phyloP scores from a whole-genome alignment of 495 filamentous ascomycete species.

The Xylona heveae region DNA sequence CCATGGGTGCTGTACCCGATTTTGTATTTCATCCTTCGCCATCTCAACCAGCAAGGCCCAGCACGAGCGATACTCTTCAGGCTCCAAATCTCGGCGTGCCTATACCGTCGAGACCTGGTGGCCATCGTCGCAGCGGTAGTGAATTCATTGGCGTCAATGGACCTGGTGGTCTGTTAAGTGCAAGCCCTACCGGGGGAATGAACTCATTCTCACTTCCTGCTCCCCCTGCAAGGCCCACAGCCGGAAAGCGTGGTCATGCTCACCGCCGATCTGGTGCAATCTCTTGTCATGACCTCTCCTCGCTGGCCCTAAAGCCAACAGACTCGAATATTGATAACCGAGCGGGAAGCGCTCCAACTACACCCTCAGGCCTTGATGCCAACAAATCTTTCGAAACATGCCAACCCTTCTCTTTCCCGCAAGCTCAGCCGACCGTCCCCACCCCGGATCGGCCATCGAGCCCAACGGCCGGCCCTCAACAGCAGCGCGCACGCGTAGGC shows the following conservation, averaged over 20 bases:
- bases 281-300: slow-evolving; percentile 61
- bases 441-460: background rate
- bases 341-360: slow-evolving; percentile 43
- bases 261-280: slow-evolving; percentile 76
- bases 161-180: slow-evolving; percentile 26
- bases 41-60: slow-evolving; percentile 10
- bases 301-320: slow-evolving; percentile 43
- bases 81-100: slow-evolving; percentile 10
- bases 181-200: slow-evolving; percentile 22
- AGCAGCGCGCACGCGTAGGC: slow-evolving; percentile 25
- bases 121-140: slow-evolving; percentile 53
- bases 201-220: slow-evolving; percentile 25
- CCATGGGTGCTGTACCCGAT: too few species aligned
- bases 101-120: slow-evolving; percentile 22
- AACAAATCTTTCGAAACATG: slow-evolving; percentile 3
- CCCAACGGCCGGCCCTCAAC: background rate
- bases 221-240: slow-evolving; percentile 21
- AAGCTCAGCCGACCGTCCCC: background rate
- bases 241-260: slow-evolving; percentile 45
- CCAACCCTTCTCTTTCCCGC: background rate
- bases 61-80: slow-evolving; percentile 13
- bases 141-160: slow-evolving; percentile 64
- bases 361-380: slow-evolving; percentile 29
- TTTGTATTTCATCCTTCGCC: slow-evolving; percentile 13
- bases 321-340: slow-evolving; percentile 21